Evolutionary conservation across 2,329 filamentous ascomycete species (phyloP), one percentile per base, ranked within the genome.

Genomic region (Trichoderma asperellum): DNA sequence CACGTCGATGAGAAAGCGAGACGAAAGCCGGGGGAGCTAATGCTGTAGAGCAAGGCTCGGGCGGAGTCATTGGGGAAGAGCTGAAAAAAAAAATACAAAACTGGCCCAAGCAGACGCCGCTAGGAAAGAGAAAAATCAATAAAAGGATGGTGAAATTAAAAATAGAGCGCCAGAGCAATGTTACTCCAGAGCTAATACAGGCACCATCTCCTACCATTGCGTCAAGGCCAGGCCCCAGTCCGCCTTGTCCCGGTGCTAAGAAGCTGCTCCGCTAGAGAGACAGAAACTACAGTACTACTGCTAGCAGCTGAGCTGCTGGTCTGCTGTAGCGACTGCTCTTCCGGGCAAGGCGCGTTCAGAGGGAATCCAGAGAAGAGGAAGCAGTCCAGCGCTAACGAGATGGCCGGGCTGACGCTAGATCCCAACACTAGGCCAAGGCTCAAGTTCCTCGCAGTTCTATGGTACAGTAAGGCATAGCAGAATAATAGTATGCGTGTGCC

Each of bases 161-260:
- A 40, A 62, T 37, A 52, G 34, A 53, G 10, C 27, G 14, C 24
- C 7, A 35, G 7, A 43, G 37, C 18, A 32, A 24, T 43, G 43
- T 43, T 62, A 35, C 60, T 62, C 59, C 60, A 62, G 60, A 62
- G 60, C 60, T 62, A 52, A 62, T 37, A 49, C 60, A 62, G 60
- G 60, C 43, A 62, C 60, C 60, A 49, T 47, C 29, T 43, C 40
- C 40, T 49, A 14, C 27, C 37, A 40, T 61, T 49, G 43, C 59
- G 29, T 62, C 6, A 34, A 52, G 12, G 37, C 37, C 43, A 27
- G 43, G 47, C 47, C 47, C 40, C 47, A 49, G 47, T 53, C 27
- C 27, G 14, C 34, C 40, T 52, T 40, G 32, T 29, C 43, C 27
- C 10, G 43, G 43, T 52, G 60, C 60, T 62, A 62, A 16, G 40